Evolutionary conservation across 2,329 filamentous ascomycete genomes (phyloP).

Genomic region (Colletotrichum shisoi): DNA sequence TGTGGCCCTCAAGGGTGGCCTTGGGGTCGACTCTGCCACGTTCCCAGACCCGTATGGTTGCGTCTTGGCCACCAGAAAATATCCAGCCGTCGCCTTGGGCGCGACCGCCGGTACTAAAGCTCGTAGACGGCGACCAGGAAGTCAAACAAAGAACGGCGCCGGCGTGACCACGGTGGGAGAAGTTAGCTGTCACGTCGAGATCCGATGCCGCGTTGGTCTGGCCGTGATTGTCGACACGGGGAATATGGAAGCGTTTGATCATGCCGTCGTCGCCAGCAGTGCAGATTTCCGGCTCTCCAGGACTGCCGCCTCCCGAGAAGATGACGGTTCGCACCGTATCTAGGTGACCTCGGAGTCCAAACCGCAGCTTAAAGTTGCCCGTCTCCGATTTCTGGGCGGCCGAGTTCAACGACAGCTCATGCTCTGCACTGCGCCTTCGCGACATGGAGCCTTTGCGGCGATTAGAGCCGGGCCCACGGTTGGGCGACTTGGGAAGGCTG

Average conservation of each 20-base stretch:
- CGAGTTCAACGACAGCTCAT: conserved; percentile 63
- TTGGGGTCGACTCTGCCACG: conserved; percentile 93
- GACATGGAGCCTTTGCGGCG: conserved; percentile 83
- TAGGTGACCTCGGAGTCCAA: conserved; percentile 88
- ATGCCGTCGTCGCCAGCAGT: conserved; percentile 95
- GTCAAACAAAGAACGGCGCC: conserved; percentile 87
- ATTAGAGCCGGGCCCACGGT: conserved; percentile 72
- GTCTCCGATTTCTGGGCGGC: conserved; percentile 69
- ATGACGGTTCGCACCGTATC: conserved; percentile 94
- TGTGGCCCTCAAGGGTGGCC: conserved; percentile 91
- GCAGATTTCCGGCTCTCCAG: conserved; percentile 94
- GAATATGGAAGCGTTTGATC: conserved; percentile 96
- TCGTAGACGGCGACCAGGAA: conserved; percentile 85
- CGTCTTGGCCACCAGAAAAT: conserved; percentile 95
- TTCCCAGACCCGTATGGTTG: conserved; percentile 94
- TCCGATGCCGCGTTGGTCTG: conserved; percentile 69
- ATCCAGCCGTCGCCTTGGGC: conserved; percentile 96
- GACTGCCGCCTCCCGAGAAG: conserved; percentile 94
- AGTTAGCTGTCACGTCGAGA: conserved; percentile 90
- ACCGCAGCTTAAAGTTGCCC: conserved; percentile 88
- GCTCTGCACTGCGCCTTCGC: conserved; percentile 73
- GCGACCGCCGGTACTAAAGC: conserved; percentile 87
- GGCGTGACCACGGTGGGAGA: conserved; percentile 93
- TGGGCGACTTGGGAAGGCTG: conserved; percentile 81
- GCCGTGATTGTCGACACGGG: conserved; percentile 71